Conservation (phyloP, 495 filamentous ascomycete species). For the Xylaria telfairii region DNA sequence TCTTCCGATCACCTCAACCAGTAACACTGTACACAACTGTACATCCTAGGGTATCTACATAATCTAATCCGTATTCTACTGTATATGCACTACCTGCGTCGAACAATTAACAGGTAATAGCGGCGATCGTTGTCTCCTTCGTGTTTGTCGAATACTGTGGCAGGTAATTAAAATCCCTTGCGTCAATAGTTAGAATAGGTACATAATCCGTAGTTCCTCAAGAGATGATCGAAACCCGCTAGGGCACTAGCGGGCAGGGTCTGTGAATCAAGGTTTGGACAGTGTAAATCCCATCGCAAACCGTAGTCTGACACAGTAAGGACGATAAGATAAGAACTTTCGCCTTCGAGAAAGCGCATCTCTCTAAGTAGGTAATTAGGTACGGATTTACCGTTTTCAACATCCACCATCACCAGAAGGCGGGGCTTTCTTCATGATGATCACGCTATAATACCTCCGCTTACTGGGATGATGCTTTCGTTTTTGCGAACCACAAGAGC, state of each 20-base stretch:
- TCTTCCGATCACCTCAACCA: background rate
- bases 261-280: background rate
- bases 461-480: constrained; percentile 28
- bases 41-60: background rate
- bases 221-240: background rate
- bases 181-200: background rate
- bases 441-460: background rate
- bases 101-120: background rate
- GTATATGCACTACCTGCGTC: background rate
- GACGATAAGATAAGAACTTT: constrained; percentile 15
- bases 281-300: background rate
- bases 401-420: constrained; percentile 11
- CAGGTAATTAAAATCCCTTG: background rate
- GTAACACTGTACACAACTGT: background rate
- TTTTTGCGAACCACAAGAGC: constrained; percentile 25
- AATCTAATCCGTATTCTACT: background rate
- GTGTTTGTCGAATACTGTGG: background rate
- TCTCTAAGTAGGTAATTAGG: background rate
- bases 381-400: background rate
- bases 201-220: background rate
- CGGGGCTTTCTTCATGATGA: constrained; percentile 8
- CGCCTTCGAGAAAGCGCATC: background rate
- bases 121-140: background rate
- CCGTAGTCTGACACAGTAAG: background rate
- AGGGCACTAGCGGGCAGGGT: background rate